phyloP scores from a whole-genome alignment of 306 rosid species.

The Lathyrus sativus region DNA sequence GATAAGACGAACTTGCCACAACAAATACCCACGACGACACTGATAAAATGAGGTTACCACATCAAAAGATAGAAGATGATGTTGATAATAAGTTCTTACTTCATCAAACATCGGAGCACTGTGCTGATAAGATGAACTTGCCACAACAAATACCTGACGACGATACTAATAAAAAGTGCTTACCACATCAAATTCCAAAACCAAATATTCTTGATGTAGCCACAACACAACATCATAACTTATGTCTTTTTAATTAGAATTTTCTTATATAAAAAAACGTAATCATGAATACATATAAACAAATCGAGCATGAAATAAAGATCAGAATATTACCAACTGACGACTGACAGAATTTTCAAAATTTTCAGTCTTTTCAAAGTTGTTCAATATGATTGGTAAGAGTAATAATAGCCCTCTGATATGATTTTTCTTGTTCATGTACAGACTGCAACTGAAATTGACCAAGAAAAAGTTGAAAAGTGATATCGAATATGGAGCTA shows the following conservation, averaged over 20 bases:
- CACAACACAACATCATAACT: constrained; percentile 28
- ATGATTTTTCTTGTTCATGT: constrained; percentile 80
- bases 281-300: constrained; percentile 19
- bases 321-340: constrained; percentile 69
- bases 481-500: constrained; percentile 16
- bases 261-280: no score
- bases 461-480: constrained; percentile 11
- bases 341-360: constrained; percentile 96
- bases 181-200: neutral
- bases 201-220: neutral
- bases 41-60: no score
- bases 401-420: constrained; percentile 88
- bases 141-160: no score
- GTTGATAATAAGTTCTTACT: no score
- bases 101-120: no score
- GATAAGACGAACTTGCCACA: no score
- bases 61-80: no score
- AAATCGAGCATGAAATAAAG: constrained; percentile 33
- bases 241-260: constrained; percentile 13
- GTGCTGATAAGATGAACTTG: no score
- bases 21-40: no score
- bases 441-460: constrained; percentile 53
- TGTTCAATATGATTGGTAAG: constrained; percentile 94
- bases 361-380: constrained; percentile 90
- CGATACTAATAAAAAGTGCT: no score